Evolutionary conservation across 257 asterid species (phyloP).

Genomic region (Galeopsis tetrahit): DNA sequence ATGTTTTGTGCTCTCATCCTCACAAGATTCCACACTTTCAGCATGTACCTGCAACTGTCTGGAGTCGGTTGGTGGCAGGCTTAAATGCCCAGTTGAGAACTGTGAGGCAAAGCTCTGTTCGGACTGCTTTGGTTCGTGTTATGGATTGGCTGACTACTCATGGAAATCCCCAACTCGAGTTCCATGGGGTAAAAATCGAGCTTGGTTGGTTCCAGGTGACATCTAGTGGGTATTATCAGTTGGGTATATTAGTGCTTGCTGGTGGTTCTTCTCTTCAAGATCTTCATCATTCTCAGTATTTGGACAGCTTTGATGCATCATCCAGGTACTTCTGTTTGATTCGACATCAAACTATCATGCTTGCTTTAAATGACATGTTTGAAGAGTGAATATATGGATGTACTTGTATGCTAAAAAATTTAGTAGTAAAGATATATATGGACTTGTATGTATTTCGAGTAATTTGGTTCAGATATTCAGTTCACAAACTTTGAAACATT

Average conservation of each 20-base stretch:
- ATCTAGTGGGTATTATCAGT: conserved; percentile 88
- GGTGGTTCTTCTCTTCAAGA: conserved; percentile 68
- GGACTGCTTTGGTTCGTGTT: conserved; percentile 70
- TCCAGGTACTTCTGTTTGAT: conserved; percentile 59
- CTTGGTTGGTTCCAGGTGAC: conserved; percentile 99
- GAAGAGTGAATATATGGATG: conserved; percentile 4
- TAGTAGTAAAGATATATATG: too few relatives aligned
- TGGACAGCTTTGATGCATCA: conserved; percentile 56
- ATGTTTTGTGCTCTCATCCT: conserved; percentile 35
- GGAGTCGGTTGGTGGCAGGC: conserved; percentile 95
- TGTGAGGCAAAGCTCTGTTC: conserved; percentile 75
- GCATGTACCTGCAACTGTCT: conserved; percentile 94
- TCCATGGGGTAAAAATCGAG: conserved; percentile 88
- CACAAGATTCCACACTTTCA: conserved; percentile 41
- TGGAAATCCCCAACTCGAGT: conserved; percentile 90
- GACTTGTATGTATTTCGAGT: conserved; percentile 2
- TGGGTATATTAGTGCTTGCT: conserved; percentile 83
- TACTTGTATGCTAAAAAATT: conserved; percentile 1
- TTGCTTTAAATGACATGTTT: conserved; percentile 17
- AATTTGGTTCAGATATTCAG: conserved; percentile 23
- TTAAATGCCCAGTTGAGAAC: conserved; percentile 89
- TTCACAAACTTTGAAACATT: neutral
- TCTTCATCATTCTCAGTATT: conserved; percentile 62
- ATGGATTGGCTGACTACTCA: conserved; percentile 80
- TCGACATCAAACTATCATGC: conserved; percentile 23